A percentile compares a stretch with the other conserved stretches of the same genome.
phyloP scores from a whole-genome alignment of 2,329 filamentous ascomycete species.

The Penicillium oxalicum region DNA sequence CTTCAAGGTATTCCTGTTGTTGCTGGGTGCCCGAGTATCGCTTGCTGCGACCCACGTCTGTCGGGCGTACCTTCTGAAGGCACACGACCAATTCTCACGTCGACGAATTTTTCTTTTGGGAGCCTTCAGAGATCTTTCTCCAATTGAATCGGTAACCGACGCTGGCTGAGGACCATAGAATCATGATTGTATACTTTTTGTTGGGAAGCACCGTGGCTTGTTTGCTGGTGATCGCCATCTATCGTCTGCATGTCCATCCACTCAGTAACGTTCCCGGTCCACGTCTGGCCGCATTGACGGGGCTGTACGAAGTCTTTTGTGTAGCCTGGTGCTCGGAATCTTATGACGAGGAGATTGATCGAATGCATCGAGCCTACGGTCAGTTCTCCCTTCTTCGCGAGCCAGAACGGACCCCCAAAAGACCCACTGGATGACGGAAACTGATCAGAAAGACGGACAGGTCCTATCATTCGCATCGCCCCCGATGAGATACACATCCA shows the following conservation, averaged over 20 bases:
- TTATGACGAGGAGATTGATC: constrained; percentile 16
- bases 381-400: background rate
- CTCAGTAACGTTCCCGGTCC: constrained; percentile 19
- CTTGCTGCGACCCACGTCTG: too few species aligned
- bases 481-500: constrained; percentile 20
- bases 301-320: constrained; percentile 20
- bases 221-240: constrained; percentile 14
- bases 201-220: constrained; percentile 19
- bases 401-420: too few species aligned
- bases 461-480: constrained; percentile 20
- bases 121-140: too few species aligned
- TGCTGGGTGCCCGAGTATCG: too few species aligned
- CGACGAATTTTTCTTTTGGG: too few species aligned
- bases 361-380: constrained; percentile 19
- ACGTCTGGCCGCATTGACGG: constrained; percentile 16
- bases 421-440: background rate
- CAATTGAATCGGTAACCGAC: too few species aligned
- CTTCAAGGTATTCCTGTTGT: too few species aligned
- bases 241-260: constrained; percentile 20
- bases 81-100: too few species aligned
- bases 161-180: background rate
- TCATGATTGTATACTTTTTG: constrained; percentile 17
- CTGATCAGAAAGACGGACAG: constrained; percentile 4
- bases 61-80: too few species aligned
- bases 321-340: constrained; percentile 10